Percentiles rank a stretch among this genome's conserved stretches.
These are phyloP conservation scores for Colletotrichum paranaense DNA, from an alignment of 2,329 filamentous ascomycete species.

Conservation along the genomic window DNA sequence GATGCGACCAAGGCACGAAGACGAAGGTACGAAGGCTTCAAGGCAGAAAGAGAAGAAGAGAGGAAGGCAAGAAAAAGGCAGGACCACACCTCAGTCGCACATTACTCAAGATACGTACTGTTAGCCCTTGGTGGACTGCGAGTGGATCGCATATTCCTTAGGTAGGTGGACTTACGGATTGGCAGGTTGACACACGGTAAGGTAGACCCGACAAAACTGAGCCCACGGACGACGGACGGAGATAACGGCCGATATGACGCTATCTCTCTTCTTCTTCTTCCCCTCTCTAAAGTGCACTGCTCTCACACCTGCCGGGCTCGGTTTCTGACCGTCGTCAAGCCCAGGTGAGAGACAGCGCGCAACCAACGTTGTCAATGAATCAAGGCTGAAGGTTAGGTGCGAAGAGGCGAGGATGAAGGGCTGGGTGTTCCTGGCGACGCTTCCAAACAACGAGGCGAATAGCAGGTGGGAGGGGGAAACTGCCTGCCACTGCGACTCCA, in stretches of 20 bases:
- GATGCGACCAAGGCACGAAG: neutral
- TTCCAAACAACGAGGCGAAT: constrained; percentile 5
- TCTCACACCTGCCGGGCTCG: neutral
- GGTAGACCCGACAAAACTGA: neutral
- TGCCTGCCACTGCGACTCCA: too few species aligned
- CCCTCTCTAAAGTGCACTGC: neutral
- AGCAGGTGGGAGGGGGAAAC: neutral
- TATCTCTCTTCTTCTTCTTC: neutral
- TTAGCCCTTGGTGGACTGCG: neutral
- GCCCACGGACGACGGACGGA: neutral
- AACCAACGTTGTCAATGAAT: neutral
- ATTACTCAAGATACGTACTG: neutral
- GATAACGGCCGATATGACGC: neutral
- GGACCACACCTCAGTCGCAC: neutral
- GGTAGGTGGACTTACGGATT: neutral
- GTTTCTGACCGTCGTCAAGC: neutral
- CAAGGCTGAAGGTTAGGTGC: neutral
- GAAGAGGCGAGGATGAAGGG: neutral
- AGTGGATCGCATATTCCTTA: neutral
- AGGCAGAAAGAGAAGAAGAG: too few species aligned
- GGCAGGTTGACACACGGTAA: neutral
- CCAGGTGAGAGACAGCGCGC: neutral
- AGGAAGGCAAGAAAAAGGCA: neutral
- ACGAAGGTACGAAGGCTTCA: neutral
- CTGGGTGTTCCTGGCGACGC: constrained; percentile 21